Conservation (phyloP, 2,329 filamentous ascomycete genomes). For the Zarea fungicola region DNA sequence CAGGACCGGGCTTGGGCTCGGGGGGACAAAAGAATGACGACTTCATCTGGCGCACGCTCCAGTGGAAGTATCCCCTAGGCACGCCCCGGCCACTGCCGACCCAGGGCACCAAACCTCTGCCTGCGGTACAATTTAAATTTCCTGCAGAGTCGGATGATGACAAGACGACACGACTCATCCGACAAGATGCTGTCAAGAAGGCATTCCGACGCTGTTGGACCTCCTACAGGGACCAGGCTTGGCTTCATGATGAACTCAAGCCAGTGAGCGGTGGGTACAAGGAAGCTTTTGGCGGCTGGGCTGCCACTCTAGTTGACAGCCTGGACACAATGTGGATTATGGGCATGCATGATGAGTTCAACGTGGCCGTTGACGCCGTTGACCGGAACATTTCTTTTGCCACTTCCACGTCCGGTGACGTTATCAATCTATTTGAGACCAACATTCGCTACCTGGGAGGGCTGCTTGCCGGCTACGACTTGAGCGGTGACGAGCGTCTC, state of each 20-base stretch:
- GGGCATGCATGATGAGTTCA: constrained; percentile 52
- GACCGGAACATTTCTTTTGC: constrained; percentile 45
- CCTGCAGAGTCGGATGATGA: constrained; percentile 14
- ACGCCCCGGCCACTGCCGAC: constrained; percentile 5
- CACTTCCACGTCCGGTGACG: constrained; percentile 32
- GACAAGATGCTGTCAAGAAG: constrained; percentile 35
- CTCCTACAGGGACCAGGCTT: constrained; percentile 47
- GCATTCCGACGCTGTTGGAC: constrained; percentile 42
- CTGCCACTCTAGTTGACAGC: constrained; percentile 54
- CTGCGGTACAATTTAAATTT: constrained; percentile 9
- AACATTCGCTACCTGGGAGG: constrained; percentile 52
- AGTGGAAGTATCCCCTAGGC: constrained; percentile 8
- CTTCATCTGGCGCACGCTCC: constrained; percentile 9
- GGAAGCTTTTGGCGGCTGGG: constrained; percentile 49
- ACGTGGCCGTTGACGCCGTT: constrained; percentile 45
- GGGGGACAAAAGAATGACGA: neutral
- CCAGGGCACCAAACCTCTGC: neutral
- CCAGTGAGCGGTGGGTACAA: constrained; percentile 43
- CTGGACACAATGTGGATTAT: constrained; percentile 61
- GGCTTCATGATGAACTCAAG: constrained; percentile 46
- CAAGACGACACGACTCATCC: constrained; percentile 27
- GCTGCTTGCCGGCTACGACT: constrained; percentile 44
- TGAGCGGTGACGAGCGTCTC: constrained; percentile 39
- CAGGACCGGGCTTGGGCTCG: neutral
- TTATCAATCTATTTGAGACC: constrained; percentile 48